These are phyloP conservation scores for Butyriboletus loyo DNA, from an alignment of 768 basidiomycete genomes.

Conservation along the genomic window DNA sequence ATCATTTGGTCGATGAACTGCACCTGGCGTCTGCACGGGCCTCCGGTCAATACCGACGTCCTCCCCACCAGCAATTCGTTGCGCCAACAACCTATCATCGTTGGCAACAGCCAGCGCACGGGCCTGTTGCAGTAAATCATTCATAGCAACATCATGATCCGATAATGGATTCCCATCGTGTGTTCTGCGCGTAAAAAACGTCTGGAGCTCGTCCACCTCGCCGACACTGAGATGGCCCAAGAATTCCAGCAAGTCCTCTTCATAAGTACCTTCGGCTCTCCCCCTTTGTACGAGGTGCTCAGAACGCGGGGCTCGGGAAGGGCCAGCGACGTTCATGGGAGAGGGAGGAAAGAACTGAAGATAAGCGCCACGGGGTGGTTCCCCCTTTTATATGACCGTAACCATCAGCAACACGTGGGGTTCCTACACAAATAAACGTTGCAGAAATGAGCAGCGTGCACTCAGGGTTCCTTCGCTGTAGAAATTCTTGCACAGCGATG, in stretches of 20 bases:
- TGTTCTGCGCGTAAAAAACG: conserved; percentile 3
- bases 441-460: too few species aligned
- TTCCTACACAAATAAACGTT: neutral
- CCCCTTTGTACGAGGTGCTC: neutral
- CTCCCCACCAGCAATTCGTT: conserved; percentile 13
- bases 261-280: conserved; percentile 22
- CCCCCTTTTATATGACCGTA: neutral
- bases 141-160: conserved; percentile 25
- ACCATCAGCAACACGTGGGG: conserved; percentile 2
- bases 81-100: conserved; percentile 24
- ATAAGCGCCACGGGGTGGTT: neutral
- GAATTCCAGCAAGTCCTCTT: conserved; percentile 21
- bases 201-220: conserved; percentile 21
- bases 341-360: conserved; percentile 10
- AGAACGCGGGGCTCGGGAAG: conserved; percentile 13
- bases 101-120: conserved; percentile 12
- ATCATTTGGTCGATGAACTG: neutral
- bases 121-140: conserved; percentile 24
- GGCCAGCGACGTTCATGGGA: conserved; percentile 26
- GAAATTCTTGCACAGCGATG: neutral
- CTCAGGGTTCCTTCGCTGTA: neutral
- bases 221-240: conserved; percentile 15
- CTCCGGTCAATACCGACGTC: neutral
- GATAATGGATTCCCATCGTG: conserved; percentile 9
- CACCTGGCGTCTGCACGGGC: neutral